Evolutionary conservation across 495 filamentous ascomycete genomes (phyloP).

Genomic region (Pyrenula massariospora): DNA sequence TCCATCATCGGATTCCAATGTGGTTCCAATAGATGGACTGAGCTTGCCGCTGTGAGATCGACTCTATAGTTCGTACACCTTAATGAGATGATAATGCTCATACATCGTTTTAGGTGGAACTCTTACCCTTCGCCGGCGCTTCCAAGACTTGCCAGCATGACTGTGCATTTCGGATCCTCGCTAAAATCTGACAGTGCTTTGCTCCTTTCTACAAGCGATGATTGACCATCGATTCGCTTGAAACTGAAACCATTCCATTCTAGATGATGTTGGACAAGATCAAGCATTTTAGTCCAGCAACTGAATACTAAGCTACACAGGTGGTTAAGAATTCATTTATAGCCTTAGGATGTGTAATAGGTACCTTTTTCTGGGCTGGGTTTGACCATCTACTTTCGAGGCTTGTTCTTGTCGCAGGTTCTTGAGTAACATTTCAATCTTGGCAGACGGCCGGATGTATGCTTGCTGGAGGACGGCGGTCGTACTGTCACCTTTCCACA

Average conservation of each 20-base stretch:
- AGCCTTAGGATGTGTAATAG: neutral
- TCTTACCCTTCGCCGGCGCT: constrained; percentile 16
- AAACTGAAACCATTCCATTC: constrained; percentile 1
- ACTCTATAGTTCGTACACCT: constrained; percentile 30
- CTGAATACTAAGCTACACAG: constrained; percentile 2
- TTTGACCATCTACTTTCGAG: neutral
- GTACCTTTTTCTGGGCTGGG: neutral
- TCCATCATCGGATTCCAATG: constrained; percentile 95
- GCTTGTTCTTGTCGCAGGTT: constrained; percentile 11
- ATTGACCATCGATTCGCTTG: constrained; percentile 12
- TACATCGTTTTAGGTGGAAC: neutral
- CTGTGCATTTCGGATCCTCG: constrained; percentile 7
- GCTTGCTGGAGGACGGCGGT: neutral
- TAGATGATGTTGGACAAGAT: constrained; percentile 1
- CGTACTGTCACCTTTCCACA: neutral
- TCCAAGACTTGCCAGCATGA: constrained; percentile 19
- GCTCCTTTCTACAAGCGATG: neutral
- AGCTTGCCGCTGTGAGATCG: constrained; percentile 75
- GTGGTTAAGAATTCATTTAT: neutral
- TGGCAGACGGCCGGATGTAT: constrained; percentile 8
- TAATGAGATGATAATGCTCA: constrained; percentile 5
- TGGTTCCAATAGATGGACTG: constrained; percentile 93
- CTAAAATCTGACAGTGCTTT: constrained; percentile 8
- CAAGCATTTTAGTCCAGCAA: constrained; percentile 5
- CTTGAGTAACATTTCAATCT: constrained; percentile 9